Evolutionary conservation across 441 rosid species (phyloP).

Genomic region (Populus trichocarpa): DNA sequence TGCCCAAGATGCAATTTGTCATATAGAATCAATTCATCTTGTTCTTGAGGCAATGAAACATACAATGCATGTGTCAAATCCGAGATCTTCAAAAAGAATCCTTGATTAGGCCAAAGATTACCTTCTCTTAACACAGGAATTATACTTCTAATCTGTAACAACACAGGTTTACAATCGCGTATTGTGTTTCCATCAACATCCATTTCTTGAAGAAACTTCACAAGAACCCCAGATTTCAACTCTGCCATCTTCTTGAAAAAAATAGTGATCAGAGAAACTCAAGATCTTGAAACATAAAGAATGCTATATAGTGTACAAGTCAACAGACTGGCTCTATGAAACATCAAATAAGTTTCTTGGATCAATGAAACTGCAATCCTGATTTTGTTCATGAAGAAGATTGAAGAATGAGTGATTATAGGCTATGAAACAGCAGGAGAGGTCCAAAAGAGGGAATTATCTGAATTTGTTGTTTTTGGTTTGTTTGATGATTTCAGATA

Average conservation of each 20-base stretch:
- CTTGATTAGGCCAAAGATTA: conserved; percentile 71
- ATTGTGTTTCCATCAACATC: conserved; percentile 28
- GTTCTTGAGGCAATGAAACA: conserved; percentile 63
- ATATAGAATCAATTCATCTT: conserved; percentile 58
- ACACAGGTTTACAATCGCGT: conserved; percentile 36
- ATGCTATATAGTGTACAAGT: neutral
- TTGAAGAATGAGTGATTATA: neutral
- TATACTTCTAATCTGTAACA: conserved; percentile 69
- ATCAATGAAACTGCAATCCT: neutral
- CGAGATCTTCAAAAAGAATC: conserved; percentile 61
- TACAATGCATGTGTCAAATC: conserved; percentile 63
- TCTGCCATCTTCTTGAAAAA: conserved; percentile 37
- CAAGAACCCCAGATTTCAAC: conserved; percentile 50
- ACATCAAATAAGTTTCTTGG: neutral
- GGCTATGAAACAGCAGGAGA: neutral
- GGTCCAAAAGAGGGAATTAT: neutral
- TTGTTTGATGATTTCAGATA: neutral
- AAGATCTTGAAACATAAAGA: neutral
- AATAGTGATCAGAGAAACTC: neutral
- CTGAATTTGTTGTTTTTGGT: neutral
- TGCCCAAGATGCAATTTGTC: conserved; percentile 67
- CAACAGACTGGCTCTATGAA: neutral
- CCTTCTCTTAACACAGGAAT: conserved; percentile 59
- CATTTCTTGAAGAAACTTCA: conserved; percentile 60
- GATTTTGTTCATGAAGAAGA: neutral